Evolutionary conservation across 176 grass and related monocot species (phyloP).

Genomic region (Oryza meyeriana): DNA sequence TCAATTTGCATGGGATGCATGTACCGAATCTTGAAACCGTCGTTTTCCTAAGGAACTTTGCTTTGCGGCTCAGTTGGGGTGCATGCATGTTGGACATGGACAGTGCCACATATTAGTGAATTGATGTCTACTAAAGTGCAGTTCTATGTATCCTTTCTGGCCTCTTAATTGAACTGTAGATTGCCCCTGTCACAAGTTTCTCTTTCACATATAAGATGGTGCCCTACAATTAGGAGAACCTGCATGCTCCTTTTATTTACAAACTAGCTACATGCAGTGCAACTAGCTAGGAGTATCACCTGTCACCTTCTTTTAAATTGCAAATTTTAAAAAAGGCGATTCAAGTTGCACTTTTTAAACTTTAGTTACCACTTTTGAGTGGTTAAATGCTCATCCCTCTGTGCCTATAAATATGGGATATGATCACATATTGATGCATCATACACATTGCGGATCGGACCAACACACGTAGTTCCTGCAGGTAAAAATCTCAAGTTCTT

Average conservation of each 20-base stretch:
- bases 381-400: not conserved
- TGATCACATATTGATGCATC: not conserved
- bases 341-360: slow-evolving; percentile 31
- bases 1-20: slow-evolving; percentile 42
- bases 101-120: not conserved
- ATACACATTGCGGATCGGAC: not conserved
- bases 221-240: not conserved
- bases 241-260: not conserved
- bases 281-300: slow-evolving; percentile 18
- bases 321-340: slow-evolving; percentile 11
- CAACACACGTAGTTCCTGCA: not conserved
- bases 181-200: not conserved
- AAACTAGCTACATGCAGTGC: not conserved
- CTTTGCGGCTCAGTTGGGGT: slow-evolving; percentile 27
- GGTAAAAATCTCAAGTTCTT: slow-evolving; percentile 28
- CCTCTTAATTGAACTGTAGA: not conserved
- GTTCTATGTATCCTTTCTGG: not conserved
- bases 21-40: not conserved
- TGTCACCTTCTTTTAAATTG: not conserved
- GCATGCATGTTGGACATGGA: not conserved
- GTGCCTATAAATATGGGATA: slow-evolving; percentile 38
- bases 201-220: slow-evolving; percentile 23
- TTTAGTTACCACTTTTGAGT: slow-evolving; percentile 27
- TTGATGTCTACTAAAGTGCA: not conserved
- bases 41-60: slow-evolving; percentile 13